A percentile compares a stretch with the other conserved stretches of the same genome.
Conservation (phyloP, 495 filamentous ascomycete genomes). For the Parachaetomium inaequale region DNA sequence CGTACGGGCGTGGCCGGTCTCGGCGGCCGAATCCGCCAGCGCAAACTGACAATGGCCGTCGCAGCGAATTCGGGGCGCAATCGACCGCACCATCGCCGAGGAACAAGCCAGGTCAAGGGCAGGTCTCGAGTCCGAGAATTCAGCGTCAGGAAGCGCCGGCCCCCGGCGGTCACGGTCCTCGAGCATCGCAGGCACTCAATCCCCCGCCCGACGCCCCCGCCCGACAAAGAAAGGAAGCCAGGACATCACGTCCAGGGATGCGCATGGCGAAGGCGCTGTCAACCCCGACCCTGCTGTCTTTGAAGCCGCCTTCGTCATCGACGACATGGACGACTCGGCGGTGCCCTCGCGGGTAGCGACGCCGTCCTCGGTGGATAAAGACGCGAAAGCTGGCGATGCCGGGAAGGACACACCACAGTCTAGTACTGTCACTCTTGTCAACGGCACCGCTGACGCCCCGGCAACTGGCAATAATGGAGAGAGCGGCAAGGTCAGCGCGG, state of each 20-base stretch:
- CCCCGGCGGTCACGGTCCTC: constrained; percentile 52
- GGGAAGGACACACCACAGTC: constrained; percentile 30
- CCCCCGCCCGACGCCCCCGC: constrained; percentile 39
- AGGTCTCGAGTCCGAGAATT: constrained; percentile 19
- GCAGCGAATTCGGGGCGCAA: constrained; percentile 79
- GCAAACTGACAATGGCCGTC: constrained; percentile 14
- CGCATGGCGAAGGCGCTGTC: constrained; percentile 44
- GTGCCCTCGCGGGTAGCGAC: constrained; percentile 46
- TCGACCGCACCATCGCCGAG: constrained; percentile 82
- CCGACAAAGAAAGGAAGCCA: constrained; percentile 49
- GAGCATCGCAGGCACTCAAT: constrained; percentile 37
- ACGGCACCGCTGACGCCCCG: constrained; percentile 2
- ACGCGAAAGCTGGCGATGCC: constrained; percentile 27
- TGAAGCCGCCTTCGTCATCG: constrained; percentile 75
- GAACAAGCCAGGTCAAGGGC: constrained; percentile 76
- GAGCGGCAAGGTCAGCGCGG: constrained; percentile 12
- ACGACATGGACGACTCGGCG: constrained; percentile 61
- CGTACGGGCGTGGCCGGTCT: background rate
- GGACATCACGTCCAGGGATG: constrained; percentile 29
- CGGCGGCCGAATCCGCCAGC: background rate
- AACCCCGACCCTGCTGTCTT: constrained; percentile 80
- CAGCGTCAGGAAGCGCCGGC: constrained; percentile 47
- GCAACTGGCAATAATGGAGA: constrained; percentile 12
- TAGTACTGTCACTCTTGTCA: constrained; percentile 1
- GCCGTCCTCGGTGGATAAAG: constrained; percentile 41